Evolutionary conservation across 805 yeast species (phyloP).

Genomic region (Torulaspora quercuum): DNA sequence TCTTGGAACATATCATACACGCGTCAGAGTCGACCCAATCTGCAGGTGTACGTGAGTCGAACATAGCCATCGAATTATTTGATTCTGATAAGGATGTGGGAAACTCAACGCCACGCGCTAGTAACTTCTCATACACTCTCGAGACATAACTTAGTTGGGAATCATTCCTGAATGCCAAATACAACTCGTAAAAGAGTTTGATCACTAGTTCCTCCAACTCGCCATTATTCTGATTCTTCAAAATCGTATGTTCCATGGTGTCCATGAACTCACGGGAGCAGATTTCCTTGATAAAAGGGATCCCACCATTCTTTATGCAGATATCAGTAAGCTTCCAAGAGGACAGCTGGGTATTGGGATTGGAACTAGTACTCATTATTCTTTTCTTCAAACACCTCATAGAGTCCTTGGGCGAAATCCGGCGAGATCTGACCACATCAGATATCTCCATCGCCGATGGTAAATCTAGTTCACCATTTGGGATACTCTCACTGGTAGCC

Average conservation of each 20-base stretch:
- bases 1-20: constrained; percentile 86
- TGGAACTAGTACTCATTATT: constrained; percentile 50
- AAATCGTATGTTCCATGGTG: constrained; percentile 52
- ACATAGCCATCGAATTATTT: constrained; percentile 43
- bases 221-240: constrained; percentile 41
- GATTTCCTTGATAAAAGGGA: constrained; percentile 73
- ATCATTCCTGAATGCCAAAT: constrained; percentile 65
- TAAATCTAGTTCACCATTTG: constrained; percentile 83
- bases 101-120: constrained; percentile 61
- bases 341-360: constrained; percentile 78
- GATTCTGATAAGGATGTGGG: constrained; percentile 42
- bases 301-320: constrained; percentile 90
- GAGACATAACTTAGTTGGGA: constrained; percentile 62
- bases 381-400: constrained; percentile 82
- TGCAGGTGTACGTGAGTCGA: constrained; percentile 91
- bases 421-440: constrained; percentile 79
- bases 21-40: constrained; percentile 96
- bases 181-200: constrained; percentile 72
- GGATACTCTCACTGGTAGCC: constrained; percentile 87
- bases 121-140: constrained; percentile 56
- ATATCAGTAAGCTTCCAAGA: constrained; percentile 76
- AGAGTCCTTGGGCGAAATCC: constrained; percentile 73
- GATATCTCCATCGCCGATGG: constrained; percentile 77
- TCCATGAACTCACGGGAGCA: constrained; percentile 85
- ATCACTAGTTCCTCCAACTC: constrained; percentile 60